These are phyloP conservation scores for Psidium friedrichsthalianum DNA, from an alignment of 345 rosid species.

Conservation along the genomic window DNA sequence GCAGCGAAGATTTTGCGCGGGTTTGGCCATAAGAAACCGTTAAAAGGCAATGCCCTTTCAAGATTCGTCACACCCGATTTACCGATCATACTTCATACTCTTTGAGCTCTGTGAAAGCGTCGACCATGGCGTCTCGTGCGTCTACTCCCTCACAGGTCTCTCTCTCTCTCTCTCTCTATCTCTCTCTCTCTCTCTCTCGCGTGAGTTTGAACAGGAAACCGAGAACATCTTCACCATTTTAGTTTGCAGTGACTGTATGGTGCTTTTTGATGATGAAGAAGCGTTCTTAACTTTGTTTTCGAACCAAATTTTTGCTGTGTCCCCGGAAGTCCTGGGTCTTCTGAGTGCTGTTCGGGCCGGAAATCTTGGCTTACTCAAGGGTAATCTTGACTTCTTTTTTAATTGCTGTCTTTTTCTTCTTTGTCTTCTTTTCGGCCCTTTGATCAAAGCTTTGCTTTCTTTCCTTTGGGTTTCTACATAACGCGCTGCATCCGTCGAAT, in stretches of 20 bases:
- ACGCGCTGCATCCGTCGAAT: neutral
- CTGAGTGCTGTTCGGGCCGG: constrained; percentile 59
- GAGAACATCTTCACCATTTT: no score
- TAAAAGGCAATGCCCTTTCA: neutral
- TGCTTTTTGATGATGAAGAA: neutral
- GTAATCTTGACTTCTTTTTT: constrained; percentile 21
- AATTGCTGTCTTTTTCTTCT: neutral
- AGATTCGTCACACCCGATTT: neutral
- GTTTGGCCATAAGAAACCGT: neutral
- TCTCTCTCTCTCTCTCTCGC: neutral
- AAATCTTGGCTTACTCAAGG: constrained; percentile 68
- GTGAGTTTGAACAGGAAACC: neutral
- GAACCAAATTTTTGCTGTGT: constrained; percentile 23
- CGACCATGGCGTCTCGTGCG: constrained; percentile 62
- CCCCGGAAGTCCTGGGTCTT: constrained; percentile 54
- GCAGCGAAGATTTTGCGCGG: neutral
- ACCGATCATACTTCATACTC: neutral
- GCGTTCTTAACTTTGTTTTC: neutral
- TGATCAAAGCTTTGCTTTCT: neutral
- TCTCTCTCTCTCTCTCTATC: neutral
- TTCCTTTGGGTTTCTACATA: neutral
- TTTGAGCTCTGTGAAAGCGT: neutral
- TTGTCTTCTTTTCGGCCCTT: neutral
- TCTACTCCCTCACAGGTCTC: constrained; percentile 61
- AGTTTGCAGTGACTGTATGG: no score